phyloP scores from a whole-genome alignment of 495 filamentous ascomycete species.

The Annulohypoxylon stygium region DNA sequence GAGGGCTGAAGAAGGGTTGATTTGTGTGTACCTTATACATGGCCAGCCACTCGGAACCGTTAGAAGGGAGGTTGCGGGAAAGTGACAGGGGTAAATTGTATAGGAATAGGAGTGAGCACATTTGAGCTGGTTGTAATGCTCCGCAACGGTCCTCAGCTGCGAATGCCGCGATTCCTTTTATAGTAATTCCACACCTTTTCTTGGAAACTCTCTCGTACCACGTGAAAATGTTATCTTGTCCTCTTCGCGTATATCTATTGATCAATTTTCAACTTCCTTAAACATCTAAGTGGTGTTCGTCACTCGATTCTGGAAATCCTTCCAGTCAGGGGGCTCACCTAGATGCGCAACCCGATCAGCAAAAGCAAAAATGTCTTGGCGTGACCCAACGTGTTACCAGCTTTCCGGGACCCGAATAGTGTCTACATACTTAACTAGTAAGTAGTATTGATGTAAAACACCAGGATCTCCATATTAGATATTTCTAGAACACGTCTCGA shows the following conservation, averaged over 20 bases:
- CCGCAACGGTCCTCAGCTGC: slow-evolving; percentile 16
- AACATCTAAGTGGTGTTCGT: background rate
- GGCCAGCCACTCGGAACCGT: background rate
- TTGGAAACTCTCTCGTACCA: background rate
- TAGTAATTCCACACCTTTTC: background rate
- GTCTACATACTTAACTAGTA: background rate
- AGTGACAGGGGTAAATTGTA: slow-evolving; percentile 19
- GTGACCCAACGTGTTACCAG: background rate
- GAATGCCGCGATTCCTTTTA: slow-evolving; percentile 11
- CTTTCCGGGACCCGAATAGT: background rate
- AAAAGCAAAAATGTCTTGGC: background rate
- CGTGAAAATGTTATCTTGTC: background rate
- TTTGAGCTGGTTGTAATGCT: slow-evolving; percentile 33
- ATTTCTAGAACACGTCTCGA: background rate
- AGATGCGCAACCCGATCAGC: background rate
- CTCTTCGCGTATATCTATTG: background rate
- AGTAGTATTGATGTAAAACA: background rate
- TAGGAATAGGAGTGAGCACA: slow-evolving; percentile 31
- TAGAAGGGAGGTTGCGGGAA: slow-evolving; percentile 10
- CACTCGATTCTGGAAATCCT: background rate
- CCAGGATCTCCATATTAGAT: background rate
- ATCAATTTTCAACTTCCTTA: background rate
- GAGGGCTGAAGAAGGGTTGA: background rate
- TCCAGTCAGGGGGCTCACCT: background rate
- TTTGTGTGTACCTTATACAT: background rate